Percentiles rank a stretch among this genome's conserved stretches.
Conservation (phyloP, 1,284 basidiomycete species). For the Ganoderma sinense region DNA sequence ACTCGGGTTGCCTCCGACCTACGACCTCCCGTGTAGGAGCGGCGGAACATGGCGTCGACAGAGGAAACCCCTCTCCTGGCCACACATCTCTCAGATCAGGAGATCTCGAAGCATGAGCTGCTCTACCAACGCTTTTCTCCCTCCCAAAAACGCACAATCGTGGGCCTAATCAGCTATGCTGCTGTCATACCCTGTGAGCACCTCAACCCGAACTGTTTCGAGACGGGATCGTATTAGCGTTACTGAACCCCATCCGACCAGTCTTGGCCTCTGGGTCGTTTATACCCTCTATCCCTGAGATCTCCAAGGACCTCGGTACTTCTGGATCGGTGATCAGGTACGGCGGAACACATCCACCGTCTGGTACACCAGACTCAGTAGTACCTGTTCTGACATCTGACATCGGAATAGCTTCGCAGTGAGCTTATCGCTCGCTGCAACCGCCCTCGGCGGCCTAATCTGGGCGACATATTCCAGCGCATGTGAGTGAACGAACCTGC, state of each 20-base stretch:
- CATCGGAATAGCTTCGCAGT: slow-evolving; percentile 46
- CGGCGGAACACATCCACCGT: slow-evolving; percentile 17
- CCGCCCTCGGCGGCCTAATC: slow-evolving; percentile 51
- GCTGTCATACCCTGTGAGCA: slow-evolving; percentile 59
- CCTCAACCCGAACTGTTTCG: not conserved
- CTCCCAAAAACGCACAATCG: slow-evolving; percentile 53
- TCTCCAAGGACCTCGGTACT: slow-evolving; percentile 66
- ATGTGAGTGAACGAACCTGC: slow-evolving; percentile 44
- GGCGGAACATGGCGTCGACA: slow-evolving; percentile 11
- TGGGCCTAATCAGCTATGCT: slow-evolving; percentile 58
- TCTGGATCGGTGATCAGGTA: slow-evolving; percentile 64
- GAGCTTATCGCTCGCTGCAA: slow-evolving; percentile 53
- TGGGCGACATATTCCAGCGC: slow-evolving; percentile 62
- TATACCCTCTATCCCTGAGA: slow-evolving; percentile 73
- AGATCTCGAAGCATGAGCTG: slow-evolving; percentile 30
- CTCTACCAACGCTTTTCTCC: slow-evolving; percentile 35
- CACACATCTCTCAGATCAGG: slow-evolving; percentile 12
- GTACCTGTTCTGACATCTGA: too few species aligned
- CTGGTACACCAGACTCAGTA: not conserved
- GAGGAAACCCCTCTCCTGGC: slow-evolving; percentile 32
- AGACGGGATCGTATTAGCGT: not conserved
- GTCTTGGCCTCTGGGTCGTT: slow-evolving; percentile 76
- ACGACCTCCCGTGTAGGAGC: slow-evolving; percentile 26
- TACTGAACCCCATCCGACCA: slow-evolving; percentile 37
- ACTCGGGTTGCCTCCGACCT: slow-evolving; percentile 21